phyloP scores from a whole-genome alignment of 1,139 yeast species.

The Martiniozyma asiatica region DNA sequence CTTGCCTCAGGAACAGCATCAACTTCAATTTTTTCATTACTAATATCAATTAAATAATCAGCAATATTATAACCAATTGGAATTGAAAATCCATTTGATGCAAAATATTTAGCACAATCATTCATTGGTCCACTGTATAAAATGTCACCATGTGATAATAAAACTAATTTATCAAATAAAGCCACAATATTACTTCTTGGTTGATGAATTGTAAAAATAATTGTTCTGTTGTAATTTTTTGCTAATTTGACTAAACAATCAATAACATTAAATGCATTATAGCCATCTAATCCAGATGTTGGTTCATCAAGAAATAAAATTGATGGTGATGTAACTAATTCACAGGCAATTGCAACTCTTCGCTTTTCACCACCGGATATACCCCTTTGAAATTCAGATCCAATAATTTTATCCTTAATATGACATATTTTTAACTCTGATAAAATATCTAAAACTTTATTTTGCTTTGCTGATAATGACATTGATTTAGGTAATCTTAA shows the following conservation, averaged over 20 bases:
- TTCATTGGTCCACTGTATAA: slow-evolving; percentile 80
- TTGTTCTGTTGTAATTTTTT: slow-evolving; percentile 69
- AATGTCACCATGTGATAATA: slow-evolving; percentile 75
- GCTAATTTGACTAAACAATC: slow-evolving; percentile 77
- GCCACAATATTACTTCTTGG: slow-evolving; percentile 96
- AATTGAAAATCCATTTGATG: slow-evolving; percentile 64
- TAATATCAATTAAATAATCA: slow-evolving; percentile 81
- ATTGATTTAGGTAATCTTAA: slow-evolving; percentile 72
- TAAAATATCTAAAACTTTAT: slow-evolving; percentile 76
- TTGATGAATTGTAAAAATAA: slow-evolving; percentile 88
- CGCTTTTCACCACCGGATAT: slow-evolving; percentile 92
- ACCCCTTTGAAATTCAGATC: slow-evolving; percentile 82
- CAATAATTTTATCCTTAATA: slow-evolving; percentile 78
- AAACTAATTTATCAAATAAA: slow-evolving; percentile 67
- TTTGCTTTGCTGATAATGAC: slow-evolving; percentile 59
- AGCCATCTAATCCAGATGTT: slow-evolving; percentile 90
- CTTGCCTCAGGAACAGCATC: slow-evolving; percentile 6
- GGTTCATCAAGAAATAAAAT: slow-evolving; percentile 79
- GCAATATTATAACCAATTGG: slow-evolving; percentile 90
- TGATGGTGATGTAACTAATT: slow-evolving; percentile 75
- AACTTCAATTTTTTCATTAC: slow-evolving; percentile 43
- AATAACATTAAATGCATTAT: slow-evolving; percentile 82
- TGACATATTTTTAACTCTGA: slow-evolving; percentile 72
- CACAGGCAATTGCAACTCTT: slow-evolving; percentile 84
- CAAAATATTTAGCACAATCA: slow-evolving; percentile 61